These are phyloP conservation scores for Eimeria falciformis DNA, from an alignment of 169 alveolate genomes.

Conservation along the genomic window DNA sequence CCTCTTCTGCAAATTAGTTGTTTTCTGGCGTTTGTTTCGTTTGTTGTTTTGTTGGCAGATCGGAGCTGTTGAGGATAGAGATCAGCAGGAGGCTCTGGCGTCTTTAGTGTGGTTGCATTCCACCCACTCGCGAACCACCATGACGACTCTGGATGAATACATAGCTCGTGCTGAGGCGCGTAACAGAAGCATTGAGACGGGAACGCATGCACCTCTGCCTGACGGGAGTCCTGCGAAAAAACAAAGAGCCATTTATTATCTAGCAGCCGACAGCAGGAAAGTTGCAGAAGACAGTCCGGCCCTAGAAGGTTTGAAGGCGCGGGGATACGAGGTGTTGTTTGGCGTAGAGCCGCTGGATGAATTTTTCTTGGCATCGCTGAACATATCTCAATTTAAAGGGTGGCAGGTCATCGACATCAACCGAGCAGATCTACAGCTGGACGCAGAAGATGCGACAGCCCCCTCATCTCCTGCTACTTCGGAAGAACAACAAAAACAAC, in stretches of 20 bases:
- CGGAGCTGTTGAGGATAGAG: slow-evolving; percentile 98
- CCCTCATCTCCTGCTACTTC: neutral
- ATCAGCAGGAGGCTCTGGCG: slow-evolving; percentile 95
- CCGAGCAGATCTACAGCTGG: slow-evolving; percentile 94
- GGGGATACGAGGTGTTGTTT: slow-evolving; percentile 95
- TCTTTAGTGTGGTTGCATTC: slow-evolving; percentile 93
- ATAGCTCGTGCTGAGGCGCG: slow-evolving; percentile 92
- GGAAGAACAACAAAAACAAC: neutral
- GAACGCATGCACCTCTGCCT: slow-evolving; percentile 25
- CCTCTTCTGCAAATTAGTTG: too few relatives aligned
- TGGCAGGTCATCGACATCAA: slow-evolving; percentile 94
- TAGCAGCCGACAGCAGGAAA: slow-evolving; percentile 95
- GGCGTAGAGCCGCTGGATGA: slow-evolving; percentile 98
- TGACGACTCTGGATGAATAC: slow-evolving; percentile 94
- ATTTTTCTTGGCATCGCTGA: slow-evolving; percentile 93
- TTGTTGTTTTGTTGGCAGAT: slow-evolving; percentile 91
- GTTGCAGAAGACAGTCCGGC: slow-evolving; percentile 95
- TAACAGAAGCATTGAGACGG: neutral
- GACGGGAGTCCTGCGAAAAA: slow-evolving; percentile 71
- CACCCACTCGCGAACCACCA: slow-evolving; percentile 75
- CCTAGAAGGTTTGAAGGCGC: slow-evolving; percentile 91
- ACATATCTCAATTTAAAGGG: slow-evolving; percentile 93
- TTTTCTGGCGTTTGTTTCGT: too few relatives aligned
- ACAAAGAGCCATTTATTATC: slow-evolving; percentile 95
- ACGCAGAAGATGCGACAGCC: slow-evolving; percentile 85